These are phyloP conservation scores for Dictyostelium capitatum DNA, from an alignment of 78 protist genomes.

Conservation along the genomic window DNA sequence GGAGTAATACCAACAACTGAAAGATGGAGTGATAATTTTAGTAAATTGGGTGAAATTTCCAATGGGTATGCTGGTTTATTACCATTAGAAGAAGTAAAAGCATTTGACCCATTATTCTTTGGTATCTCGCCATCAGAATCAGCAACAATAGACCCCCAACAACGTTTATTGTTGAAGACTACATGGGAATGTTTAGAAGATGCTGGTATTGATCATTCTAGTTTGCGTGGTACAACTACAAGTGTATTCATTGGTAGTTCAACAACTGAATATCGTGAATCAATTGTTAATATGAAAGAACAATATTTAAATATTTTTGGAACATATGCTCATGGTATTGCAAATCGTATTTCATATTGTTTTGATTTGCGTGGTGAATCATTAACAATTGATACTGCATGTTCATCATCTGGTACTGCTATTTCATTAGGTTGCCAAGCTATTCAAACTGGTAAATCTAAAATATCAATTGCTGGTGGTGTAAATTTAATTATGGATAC, in stretches of 20 bases:
- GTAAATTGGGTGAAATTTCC: constrained; percentile 28
- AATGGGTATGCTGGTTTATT: constrained; percentile 44
- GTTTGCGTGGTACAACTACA: constrained; percentile 35
- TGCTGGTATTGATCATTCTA: constrained; percentile 27
- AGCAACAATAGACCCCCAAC: constrained; percentile 87
- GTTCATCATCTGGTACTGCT: constrained; percentile 88
- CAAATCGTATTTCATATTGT: constrained; percentile 14
- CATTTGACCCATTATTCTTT: constrained; percentile 80
- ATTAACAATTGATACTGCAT: constrained; percentile 91
- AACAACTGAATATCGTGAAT: background rate
- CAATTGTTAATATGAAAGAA: background rate
- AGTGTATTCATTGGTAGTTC: constrained; percentile 65
- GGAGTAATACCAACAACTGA: background rate
- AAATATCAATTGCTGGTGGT: constrained; percentile 55
- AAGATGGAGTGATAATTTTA: constrained; percentile 36
- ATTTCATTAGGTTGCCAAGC: constrained; percentile 36
- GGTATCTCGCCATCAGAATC: constrained; percentile 77
- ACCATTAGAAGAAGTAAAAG: background rate
- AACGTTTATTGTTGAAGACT: constrained; percentile 69
- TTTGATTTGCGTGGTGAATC: constrained; percentile 83
- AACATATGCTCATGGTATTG: background rate
- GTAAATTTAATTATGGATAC: background rate
- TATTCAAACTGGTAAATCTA: constrained; percentile 30
- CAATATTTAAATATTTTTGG: background rate
- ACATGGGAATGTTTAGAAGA: constrained; percentile 72